Base-by-base conservation (phyloP, 2,329 filamentous ascomycete species). In the Neoscytalidium dimidiatum region DNA sequence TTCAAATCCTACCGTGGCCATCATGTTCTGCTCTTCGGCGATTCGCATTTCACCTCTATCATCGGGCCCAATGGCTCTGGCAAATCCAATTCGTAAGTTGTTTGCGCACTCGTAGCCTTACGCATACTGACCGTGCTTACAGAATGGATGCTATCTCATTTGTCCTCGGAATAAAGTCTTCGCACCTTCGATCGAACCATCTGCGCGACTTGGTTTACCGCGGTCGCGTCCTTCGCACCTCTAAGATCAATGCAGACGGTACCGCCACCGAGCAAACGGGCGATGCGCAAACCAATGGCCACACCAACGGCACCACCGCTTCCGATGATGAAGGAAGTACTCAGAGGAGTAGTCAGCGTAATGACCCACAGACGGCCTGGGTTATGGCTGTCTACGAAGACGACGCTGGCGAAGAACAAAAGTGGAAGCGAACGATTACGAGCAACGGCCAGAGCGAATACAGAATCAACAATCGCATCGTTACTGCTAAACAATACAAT, bases 1-100 rank as follows among this genome's bases (percentile, higher is more conserved):
- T 99, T 99, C 88, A 99, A 99, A 83, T 98, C 95, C 72, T 99
- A 99, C 84, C 97, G 97, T 79, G 95, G 94, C 66, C 94, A 97
- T 73, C 95, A 99, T 82, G 90, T 88, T 67, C 88, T 99, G 49
- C 87, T 97, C 62, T 97, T 99, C 73, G 94, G 94, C 74, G 94
- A 99, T 82, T 96, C 94, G 2, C 98, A 97, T 80, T 99, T 99
- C 79, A 99, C 95, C 57, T 99, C 95, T 46, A 97, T 99, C 75
- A 98, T 99, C 75, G 95, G 96, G 5, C 95, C 95, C 77, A 99
- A 99, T 94, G 95, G 95, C 83, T 98, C 95, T 38, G 95, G 95
- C 69, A 99, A 99, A 80, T 99, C 95, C 21, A 99, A 99, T 78
- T 97, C 94, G 92, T 94, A 80, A 76, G 89, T 83, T n/a, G 49